Evolutionary conservation across 2,329 filamentous ascomycete genomes (phyloP).

Genomic region (Knoxdaviesia proteae): DNA sequence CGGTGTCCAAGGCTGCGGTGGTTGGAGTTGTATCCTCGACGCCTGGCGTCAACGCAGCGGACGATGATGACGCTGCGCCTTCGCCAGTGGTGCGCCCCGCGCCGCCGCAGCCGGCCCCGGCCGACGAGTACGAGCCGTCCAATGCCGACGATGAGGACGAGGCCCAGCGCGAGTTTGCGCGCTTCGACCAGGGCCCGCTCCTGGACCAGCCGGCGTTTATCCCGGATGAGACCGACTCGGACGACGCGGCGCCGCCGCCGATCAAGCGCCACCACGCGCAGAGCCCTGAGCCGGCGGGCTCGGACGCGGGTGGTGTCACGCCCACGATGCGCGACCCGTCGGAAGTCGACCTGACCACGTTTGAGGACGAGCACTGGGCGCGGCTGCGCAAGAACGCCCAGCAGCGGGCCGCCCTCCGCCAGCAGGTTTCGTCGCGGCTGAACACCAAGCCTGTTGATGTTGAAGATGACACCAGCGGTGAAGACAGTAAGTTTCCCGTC

Average conservation of each 20-base stretch:
- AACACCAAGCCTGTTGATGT: constrained; percentile 19
- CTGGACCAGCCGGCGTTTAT: constrained; percentile 69
- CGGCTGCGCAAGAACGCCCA: constrained; percentile 91
- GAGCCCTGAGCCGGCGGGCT: constrained; percentile 7
- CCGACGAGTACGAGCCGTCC: constrained; percentile 19
- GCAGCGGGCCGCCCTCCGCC: constrained; percentile 46
- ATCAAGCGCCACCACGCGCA: constrained; percentile 21
- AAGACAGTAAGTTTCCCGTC: constrained; percentile 54
- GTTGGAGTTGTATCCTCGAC: neutral
- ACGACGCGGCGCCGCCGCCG: constrained; percentile 28
- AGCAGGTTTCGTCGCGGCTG: constrained; percentile 41
- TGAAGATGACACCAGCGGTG: constrained; percentile 80
- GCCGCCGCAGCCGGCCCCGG: constrained; percentile 9
- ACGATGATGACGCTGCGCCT: constrained; percentile 3
- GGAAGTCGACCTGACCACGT: constrained; percentile 14
- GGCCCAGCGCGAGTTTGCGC: constrained; percentile 37
- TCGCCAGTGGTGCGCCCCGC: constrained; percentile 2
- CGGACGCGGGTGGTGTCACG: constrained; percentile 9
- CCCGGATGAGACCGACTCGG: constrained; percentile 33
- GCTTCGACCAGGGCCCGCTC: constrained; percentile 78
- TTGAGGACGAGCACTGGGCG: constrained; percentile 63
- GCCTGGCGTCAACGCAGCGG: neutral
- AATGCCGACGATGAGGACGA: constrained; percentile 37
- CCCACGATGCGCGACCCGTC: constrained; percentile 11
- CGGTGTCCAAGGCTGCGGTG: constrained; percentile 3